These are phyloP conservation scores for Linnemannia schmuckeri DNA, from an alignment of 192 early-diverging fungal genomes.

Conservation along the genomic window DNA sequence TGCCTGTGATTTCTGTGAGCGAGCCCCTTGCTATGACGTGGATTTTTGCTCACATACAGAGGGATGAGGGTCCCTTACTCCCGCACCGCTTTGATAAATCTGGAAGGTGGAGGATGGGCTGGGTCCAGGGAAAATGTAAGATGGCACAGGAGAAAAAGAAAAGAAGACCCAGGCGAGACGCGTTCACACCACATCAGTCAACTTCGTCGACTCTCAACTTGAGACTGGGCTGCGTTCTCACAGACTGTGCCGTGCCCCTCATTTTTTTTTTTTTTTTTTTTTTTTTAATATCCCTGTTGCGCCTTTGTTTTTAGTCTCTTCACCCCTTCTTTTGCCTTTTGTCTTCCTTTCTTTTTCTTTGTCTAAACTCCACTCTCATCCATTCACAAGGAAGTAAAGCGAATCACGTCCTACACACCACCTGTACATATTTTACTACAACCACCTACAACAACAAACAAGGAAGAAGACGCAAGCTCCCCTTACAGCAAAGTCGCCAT, in stretches of 20 bases:
- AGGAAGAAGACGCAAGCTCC: neutral
- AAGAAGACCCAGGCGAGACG: neutral
- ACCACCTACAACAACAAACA: neutral
- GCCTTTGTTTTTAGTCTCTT: constrained; percentile 1
- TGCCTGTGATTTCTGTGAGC: neutral
- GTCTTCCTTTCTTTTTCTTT: neutral
- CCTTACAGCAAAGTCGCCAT: neutral
- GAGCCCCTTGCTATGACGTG: neutral
- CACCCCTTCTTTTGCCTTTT: neutral
- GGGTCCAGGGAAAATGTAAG: neutral
- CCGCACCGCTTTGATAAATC: neutral
- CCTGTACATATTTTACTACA: neutral
- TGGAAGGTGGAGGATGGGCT: neutral
- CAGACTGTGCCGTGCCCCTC: neutral
- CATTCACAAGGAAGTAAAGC: neutral
- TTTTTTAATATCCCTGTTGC: neutral
- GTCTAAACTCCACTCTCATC: neutral
- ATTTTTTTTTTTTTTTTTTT: neutral
- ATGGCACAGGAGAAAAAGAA: neutral
- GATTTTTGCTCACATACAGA: neutral
- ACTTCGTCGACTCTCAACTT: neutral
- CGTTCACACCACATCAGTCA: neutral
- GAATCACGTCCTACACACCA: neutral
- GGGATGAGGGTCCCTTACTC: neutral
- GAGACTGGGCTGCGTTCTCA: neutral